Conservation (phyloP, 2,329 filamentous ascomycete species). For the Cladosporium sp. region DNA sequence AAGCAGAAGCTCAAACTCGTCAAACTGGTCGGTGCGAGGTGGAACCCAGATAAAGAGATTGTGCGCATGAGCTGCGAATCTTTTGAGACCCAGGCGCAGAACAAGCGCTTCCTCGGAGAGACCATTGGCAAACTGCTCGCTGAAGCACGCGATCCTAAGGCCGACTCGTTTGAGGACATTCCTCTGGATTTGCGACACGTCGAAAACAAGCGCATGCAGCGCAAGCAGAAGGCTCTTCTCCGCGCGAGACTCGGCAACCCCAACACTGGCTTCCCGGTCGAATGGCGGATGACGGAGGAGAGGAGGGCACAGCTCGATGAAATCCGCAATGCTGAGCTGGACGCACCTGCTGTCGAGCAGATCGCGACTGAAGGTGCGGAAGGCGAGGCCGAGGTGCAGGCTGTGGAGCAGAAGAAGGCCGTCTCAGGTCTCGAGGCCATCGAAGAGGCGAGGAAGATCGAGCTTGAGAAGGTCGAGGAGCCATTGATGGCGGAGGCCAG, state of each 20-base stretch:
- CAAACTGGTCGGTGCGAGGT: constrained; percentile 80
- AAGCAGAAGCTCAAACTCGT: constrained; percentile 73
- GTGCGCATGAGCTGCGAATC: constrained; percentile 84
- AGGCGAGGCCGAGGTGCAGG: background rate
- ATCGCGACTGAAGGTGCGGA: constrained; percentile 4
- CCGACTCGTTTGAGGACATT: constrained; percentile 81
- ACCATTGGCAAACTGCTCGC: constrained; percentile 67
- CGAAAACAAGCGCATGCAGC: constrained; percentile 13
- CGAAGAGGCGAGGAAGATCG: constrained; percentile 25
- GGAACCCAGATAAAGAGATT: constrained; percentile 76
- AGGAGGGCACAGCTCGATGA: constrained; percentile 62
- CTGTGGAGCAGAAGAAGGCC: background rate
- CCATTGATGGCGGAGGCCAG: constrained; percentile 31
- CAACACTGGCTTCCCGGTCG: constrained; percentile 68
- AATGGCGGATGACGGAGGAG: constrained; percentile 75
- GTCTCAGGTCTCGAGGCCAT: constrained; percentile 26
- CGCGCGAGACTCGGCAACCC: constrained; percentile 49
- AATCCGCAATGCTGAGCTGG: constrained; percentile 44
- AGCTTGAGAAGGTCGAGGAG: constrained; percentile 23
- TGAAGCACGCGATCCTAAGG: constrained; percentile 66
- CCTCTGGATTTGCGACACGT: constrained; percentile 80
- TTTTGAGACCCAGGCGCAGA: constrained; percentile 84
- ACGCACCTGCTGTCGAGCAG: constrained; percentile 36
- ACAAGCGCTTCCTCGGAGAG: constrained; percentile 90
- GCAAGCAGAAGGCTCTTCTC: constrained; percentile 11